phyloP scores from a whole-genome alignment of 2,329 filamentous ascomycete species.

The Cercospora zeae-maydis region DNA sequence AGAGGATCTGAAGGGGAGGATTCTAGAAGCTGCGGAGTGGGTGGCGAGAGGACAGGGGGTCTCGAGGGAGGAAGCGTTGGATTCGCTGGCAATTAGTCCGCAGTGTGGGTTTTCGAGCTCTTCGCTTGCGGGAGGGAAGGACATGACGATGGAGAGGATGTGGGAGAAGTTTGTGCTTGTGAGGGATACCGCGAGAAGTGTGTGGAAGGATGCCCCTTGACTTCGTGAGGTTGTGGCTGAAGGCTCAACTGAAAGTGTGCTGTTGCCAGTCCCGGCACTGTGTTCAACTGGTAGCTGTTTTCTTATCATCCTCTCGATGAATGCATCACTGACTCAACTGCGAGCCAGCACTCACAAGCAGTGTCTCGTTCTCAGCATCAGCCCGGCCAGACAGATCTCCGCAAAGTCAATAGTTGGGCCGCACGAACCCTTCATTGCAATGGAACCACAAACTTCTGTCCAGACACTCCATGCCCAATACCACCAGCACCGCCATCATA shows the following conservation, averaged over 20 bases:
- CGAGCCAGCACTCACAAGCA: background rate
- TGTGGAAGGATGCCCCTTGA: conserved; percentile 22
- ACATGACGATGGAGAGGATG: conserved; percentile 33
- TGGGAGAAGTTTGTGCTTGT: conserved; percentile 33
- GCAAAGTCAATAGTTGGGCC: too few relatives aligned
- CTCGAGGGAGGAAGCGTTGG: conserved; percentile 26
- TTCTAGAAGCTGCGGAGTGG: conserved; percentile 28
- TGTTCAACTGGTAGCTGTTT: background rate
- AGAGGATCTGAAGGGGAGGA: conserved; percentile 25
- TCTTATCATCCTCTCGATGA: too few relatives aligned
- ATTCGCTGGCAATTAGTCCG: conserved; percentile 32
- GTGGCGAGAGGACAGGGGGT: conserved; percentile 32
- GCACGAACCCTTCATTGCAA: too few relatives aligned
- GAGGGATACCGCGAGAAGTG: conserved; percentile 26
- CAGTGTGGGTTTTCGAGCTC: conserved; percentile 36
- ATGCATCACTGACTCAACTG: background rate
- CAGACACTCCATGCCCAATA: too few relatives aligned
- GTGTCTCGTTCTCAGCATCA: background rate
- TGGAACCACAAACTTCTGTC: too few relatives aligned
- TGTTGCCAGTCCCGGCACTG: background rate
- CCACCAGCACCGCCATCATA: too few relatives aligned
- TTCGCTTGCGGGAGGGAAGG: conserved; percentile 30
- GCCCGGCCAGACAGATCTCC: too few relatives aligned
- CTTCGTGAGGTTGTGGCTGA: background rate
- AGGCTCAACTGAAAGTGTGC: background rate